Evolutionary conservation across 371 early-diverging fungal genomes (phyloP).

Genomic region (Haplosporangium sp.): DNA sequence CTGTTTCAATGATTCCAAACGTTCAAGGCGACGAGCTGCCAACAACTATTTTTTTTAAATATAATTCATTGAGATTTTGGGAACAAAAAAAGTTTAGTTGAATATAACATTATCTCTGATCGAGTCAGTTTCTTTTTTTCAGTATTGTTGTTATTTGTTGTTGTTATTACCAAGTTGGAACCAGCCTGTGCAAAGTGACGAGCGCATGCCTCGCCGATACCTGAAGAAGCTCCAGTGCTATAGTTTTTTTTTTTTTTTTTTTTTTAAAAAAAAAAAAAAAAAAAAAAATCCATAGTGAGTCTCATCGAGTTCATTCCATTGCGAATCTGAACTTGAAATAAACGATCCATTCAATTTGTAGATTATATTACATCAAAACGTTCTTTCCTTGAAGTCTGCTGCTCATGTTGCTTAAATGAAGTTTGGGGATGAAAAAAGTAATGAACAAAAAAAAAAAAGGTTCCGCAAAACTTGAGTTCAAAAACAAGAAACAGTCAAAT

Average conservation of each 20-base stretch:
- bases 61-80: too few species aligned
- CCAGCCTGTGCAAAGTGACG: slow-evolving; percentile 89
- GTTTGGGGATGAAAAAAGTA: slow-evolving; percentile 3
- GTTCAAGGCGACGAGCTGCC: slow-evolving; percentile 84
- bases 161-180: slow-evolving; percentile 72
- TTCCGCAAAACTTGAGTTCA: background rate
- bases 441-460: slow-evolving; percentile 8
- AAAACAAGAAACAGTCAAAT: background rate
- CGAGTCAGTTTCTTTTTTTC: too few species aligned
- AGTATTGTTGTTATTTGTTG: too few species aligned
- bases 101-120: too few species aligned
- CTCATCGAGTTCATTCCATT: background rate
- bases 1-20: slow-evolving; percentile 68
- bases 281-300: background rate
- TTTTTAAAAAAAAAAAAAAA: background rate
- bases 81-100: too few species aligned
- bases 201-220: slow-evolving; percentile 92
- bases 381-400: slow-evolving; percentile 60
- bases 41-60: slow-evolving; percentile 66
- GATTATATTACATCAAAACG: slow-evolving; percentile 57
- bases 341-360: too few species aligned
- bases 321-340: too few species aligned
- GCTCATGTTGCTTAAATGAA: slow-evolving; percentile 16
- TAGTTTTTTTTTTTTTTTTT: too few species aligned
- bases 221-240: slow-evolving; percentile 94